Evolutionary conservation across 2,329 filamentous ascomycete genomes (phyloP).

Genomic region (Nectriaceae sp.): DNA sequence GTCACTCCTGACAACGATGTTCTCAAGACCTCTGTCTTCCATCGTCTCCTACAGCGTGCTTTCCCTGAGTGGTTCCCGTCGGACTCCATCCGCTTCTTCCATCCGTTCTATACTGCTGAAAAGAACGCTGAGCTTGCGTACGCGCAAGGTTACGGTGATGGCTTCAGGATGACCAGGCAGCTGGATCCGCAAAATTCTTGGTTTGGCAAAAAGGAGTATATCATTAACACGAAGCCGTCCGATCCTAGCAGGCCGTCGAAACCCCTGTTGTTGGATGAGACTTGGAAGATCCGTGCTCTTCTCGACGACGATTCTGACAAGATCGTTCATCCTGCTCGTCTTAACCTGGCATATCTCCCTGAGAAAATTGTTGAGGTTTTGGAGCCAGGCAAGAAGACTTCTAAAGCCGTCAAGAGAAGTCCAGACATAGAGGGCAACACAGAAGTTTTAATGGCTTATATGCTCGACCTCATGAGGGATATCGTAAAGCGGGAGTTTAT

Average conservation of each 20-base stretch:
- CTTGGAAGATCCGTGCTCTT: background rate
- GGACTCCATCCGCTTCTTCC: slow-evolving; percentile 23
- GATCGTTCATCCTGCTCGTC: background rate
- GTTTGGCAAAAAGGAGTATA: background rate
- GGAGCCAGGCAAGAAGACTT: background rate
- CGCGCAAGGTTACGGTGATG: slow-evolving; percentile 12
- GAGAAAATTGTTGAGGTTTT: background rate
- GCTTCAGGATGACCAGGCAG: background rate
- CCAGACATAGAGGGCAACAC: background rate
- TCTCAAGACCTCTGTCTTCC: slow-evolving; percentile 23
- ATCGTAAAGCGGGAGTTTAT: slow-evolving; percentile 17
- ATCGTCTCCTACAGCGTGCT: slow-evolving; percentile 22
- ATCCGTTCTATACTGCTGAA: slow-evolving; percentile 21
- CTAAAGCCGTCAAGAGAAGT: background rate
- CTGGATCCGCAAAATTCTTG: background rate
- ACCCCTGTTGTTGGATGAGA: slow-evolving; percentile 1
- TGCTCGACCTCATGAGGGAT: slow-evolving; percentile 11
- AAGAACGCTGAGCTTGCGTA: slow-evolving; percentile 17
- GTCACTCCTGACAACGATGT: slow-evolving; percentile 20
- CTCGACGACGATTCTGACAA: background rate
- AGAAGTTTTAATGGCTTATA: slow-evolving; percentile 1
- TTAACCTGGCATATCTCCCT: background rate
- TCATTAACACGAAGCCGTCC: background rate
- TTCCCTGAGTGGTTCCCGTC: slow-evolving; percentile 23
- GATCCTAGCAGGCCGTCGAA: background rate